Evolutionary conservation across 139 green algal genomes (phyloP), one percentile per base, ranked within the genome.

Genomic region (Tetradesmus obliquus): DNA sequence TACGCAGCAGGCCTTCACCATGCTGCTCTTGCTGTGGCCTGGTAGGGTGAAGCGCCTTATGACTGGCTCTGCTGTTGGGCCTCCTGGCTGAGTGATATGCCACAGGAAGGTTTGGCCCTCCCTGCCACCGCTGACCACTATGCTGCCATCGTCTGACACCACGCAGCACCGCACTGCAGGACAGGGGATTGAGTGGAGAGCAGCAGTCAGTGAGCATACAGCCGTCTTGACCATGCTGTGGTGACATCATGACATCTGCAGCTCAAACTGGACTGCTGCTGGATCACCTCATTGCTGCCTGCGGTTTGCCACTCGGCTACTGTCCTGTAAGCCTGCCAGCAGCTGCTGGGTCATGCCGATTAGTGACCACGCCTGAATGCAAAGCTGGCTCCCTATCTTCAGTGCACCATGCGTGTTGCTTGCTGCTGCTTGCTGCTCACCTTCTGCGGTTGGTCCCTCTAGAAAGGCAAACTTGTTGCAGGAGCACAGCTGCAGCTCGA

Each of bases 1-100:
- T 8, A 92, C 6, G 88, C 88, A 92, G 88, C 88, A 92, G 57
- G 76, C 17, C 66, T 92, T 92, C 1, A 92, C 80, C 45, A 66
- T 62, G 45, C 55, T 85, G 80, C 51, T 32, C 4, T 60, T 60
- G 58, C 54, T 74, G 79, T 92, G 88, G 20, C 88, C 81, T 54
- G 19, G 51, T 53, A 92, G 45, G 2, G 2, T 66, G 19, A 79
- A 58, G 15, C 81, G 45, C 15, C 57, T 86, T 3, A 92, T n/a
- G n/a, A 17, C 51, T 22, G 88, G 79, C 19, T 88, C 88, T 80
- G 45, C 60, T 19, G 79, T 3, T 10, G 82, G 22, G 0, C 80
- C 82, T 8, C 1, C 53, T 57, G 62, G 71, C 53, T 90, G 86
- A 15, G 62, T 51, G 17, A 17, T 51, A 6, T 84, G 66, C 89